Evolutionary conservation across 2,329 filamentous ascomycete species (phyloP).

Genomic region (Malbranchea cinnamomea): DNA sequence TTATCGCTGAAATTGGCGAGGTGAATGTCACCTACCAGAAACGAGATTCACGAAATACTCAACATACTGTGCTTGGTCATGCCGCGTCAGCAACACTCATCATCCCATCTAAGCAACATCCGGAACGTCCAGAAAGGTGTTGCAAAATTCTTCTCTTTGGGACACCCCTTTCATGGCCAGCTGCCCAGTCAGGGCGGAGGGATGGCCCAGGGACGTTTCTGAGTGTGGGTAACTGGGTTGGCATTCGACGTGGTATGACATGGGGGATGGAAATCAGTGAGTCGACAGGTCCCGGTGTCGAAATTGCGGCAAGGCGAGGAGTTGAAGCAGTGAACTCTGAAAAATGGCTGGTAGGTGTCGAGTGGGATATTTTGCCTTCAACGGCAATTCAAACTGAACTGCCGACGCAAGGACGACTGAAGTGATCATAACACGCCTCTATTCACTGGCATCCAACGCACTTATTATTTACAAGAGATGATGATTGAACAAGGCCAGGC

Average conservation of each 20-base stretch:
- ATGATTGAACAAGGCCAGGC: no score
- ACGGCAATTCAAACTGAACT: no score
- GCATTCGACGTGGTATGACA: conserved; percentile 18
- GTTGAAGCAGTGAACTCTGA: no score
- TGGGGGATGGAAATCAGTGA: conserved; percentile 22
- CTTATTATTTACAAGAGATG: no score
- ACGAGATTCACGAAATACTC: neutral
- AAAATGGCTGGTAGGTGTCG: conserved; percentile 23
- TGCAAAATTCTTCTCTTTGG: conserved; percentile 8
- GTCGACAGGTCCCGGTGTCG: neutral
- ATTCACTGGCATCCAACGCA: no score
- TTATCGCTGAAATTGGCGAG: conserved; percentile 3
- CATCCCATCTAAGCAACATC: neutral
- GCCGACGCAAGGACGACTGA: no score
- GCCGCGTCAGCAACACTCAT: conserved; percentile 6
- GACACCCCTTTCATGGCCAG: conserved; percentile 2
- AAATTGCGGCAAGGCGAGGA: neutral
- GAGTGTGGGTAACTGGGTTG: conserved; percentile 11
- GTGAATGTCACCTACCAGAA: neutral
- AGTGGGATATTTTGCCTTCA: conserved; percentile 26
- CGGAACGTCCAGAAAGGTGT: neutral
- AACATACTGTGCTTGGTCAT: conserved; percentile 4
- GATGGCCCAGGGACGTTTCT: conserved; percentile 9
- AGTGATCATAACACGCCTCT: no score
- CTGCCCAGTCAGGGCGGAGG: neutral